These are phyloP conservation scores for Cytospora schulzeri DNA, from an alignment of 2,329 filamentous ascomycete species.

Conservation along the genomic window DNA sequence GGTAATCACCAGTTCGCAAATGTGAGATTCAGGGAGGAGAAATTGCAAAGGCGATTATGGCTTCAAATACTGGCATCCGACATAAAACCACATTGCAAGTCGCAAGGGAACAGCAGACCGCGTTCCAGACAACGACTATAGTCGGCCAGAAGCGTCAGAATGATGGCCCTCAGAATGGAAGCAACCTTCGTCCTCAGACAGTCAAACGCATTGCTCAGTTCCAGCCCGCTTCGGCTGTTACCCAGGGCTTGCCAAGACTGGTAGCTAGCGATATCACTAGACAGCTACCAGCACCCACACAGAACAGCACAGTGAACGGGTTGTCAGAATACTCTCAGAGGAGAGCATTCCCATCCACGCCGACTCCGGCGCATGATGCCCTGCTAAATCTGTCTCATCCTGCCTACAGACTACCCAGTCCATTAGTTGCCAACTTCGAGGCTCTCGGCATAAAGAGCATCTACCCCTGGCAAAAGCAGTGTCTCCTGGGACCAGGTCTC, in stretches of 20 bases:
- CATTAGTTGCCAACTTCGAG: constrained; percentile 66
- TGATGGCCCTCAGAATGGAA: constrained; percentile 21
- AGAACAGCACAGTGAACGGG: constrained; percentile 21
- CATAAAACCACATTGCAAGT: constrained; percentile 34
- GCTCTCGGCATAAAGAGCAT: constrained; percentile 70
- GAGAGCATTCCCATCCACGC: constrained; percentile 53
- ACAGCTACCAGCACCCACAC: constrained; percentile 5
- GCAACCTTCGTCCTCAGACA: background rate
- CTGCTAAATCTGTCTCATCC: constrained; percentile 64
- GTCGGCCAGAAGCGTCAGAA: constrained; percentile 34
- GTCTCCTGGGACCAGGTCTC: constrained; percentile 67
- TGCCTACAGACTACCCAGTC: constrained; percentile 62
- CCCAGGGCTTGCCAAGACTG: constrained; percentile 29
- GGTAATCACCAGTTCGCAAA: no score
- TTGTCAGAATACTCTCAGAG: constrained; percentile 61
- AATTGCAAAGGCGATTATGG: constrained; percentile 15
- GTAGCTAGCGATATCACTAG: constrained; percentile 50
- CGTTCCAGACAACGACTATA: constrained; percentile 27
- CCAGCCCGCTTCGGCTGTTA: constrained; percentile 20
- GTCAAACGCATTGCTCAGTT: constrained; percentile 17
- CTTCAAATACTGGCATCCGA: constrained; percentile 28
- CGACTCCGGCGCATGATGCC: constrained; percentile 53
- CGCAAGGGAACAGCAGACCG: constrained; percentile 27
- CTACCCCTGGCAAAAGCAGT: constrained; percentile 79
- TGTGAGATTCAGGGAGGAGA: background rate